Base-by-base conservation (phyloP, 768 basidiomycete species). In the Macrolepiota dolichaula region DNA sequence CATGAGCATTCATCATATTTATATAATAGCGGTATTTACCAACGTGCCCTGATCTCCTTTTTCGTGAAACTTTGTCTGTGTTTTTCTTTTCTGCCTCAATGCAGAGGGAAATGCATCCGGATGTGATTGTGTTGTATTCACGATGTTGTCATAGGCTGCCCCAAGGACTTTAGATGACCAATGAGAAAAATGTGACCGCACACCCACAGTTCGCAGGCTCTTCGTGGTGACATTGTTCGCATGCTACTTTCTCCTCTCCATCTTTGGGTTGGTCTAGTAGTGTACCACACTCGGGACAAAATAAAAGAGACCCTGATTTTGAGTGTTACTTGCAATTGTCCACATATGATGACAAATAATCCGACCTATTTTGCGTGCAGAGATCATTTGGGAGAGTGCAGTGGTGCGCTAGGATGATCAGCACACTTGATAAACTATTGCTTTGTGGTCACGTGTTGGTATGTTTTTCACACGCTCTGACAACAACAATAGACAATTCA, bases 81-180 rank as follows among this genome's bases (percentile, higher is more conserved):
- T 97, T 74, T 96, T 93, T 59, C 91, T 81, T 67, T 93, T 93
- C 66, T 96, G 92, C 68, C 89, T 78, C 62, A 98, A 74, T 0
- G 88, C 83, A 27, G 93, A 95, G 0, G 97, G 96, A 72, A 98
- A 98, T 2, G 97, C 96, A 58, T 95, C 92, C 0, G 94, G 91
- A 64, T 94, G 91, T 7, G 96, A 97, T 25, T 85, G 87, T 0
- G 97, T 98, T 55, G 87, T 86, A 52, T 96, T 94, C 64, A 91
- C 85, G 29, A 88, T 89, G 73, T 94, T 91, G 67, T 98, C 95
- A 71, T 96, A 98, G 2, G 94, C 95, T 97, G 66, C 46, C 47
- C 19, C 37, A 27, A 35, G 29, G 25, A 5, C 11, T 37, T 50
- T 5, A 47, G 35, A 22, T 19, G 24, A 0, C 46, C 35, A 17